Evolutionary conservation across 495 filamentous ascomycete genomes (phyloP).

Genomic region (Neurospora hispaniola): DNA sequence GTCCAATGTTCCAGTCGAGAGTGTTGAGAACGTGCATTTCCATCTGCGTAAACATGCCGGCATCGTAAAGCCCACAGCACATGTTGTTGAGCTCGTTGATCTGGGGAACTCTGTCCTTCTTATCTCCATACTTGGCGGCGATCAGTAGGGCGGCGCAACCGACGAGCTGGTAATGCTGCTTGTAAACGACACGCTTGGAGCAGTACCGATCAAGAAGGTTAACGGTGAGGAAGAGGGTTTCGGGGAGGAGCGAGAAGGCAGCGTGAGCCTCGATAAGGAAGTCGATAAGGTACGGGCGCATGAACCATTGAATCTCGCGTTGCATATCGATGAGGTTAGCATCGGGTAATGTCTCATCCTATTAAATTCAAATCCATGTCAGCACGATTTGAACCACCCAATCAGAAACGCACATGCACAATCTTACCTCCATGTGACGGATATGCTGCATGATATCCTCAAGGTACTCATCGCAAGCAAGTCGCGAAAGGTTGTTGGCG

Average conservation of each 20-base stretch:
- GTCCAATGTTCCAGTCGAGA: conserved; percentile 90
- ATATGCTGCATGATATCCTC: conserved; percentile 89
- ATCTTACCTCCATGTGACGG: conserved; percentile 86
- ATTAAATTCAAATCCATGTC: not conserved
- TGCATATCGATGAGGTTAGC: conserved; percentile 98
- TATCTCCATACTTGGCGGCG: conserved; percentile 96
- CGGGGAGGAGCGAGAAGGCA: conserved; percentile 86
- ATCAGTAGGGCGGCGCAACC: conserved; percentile 94
- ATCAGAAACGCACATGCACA: not conserved
- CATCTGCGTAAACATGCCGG: conserved; percentile 99
- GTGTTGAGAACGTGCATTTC: conserved; percentile 99
- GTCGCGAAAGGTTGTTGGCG: conserved; percentile 73
- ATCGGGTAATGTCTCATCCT: conserved; percentile 87
- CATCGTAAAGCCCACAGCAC: conserved; percentile 97
- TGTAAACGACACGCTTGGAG: conserved; percentile 96
- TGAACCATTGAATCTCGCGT: conserved; percentile 98
- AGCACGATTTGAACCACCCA: conserved; percentile 2
- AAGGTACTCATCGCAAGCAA: conserved; percentile 78
- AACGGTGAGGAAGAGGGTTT: conserved; percentile 89
- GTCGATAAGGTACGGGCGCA: conserved; percentile 96
- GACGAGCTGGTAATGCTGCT: conserved; percentile 96
- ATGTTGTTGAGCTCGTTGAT: conserved; percentile 95
- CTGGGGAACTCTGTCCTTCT: conserved; percentile 92
- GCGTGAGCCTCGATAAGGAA: conserved; percentile 96
- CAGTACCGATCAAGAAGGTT: conserved; percentile 97